phyloP scores from a whole-genome alignment of 2,329 filamentous ascomycete species.

The Cladosporium austrohemisphaericum region DNA sequence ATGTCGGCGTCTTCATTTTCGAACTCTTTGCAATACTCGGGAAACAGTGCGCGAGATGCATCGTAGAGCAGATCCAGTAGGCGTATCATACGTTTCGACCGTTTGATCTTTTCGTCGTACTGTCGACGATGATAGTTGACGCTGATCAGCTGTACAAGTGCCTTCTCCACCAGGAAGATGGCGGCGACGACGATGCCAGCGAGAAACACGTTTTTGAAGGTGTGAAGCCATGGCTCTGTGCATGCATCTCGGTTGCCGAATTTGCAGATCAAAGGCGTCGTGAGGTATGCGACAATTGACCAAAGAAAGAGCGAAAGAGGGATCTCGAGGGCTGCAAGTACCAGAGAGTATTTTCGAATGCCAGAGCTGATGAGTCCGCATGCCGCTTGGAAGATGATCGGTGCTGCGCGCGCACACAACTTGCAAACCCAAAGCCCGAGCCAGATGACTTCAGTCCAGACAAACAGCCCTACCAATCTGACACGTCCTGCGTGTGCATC shows the following conservation, averaged over 20 bases:
- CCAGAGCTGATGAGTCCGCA: constrained; percentile 66
- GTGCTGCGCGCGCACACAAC: constrained; percentile 58
- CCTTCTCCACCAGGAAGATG: constrained; percentile 64
- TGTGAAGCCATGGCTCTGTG: constrained; percentile 28
- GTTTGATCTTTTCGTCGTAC: constrained; percentile 68
- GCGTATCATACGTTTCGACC: constrained; percentile 72
- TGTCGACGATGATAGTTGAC: constrained; percentile 71
- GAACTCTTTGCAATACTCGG: constrained; percentile 79
- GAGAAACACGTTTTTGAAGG: constrained; percentile 55
- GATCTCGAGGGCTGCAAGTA: constrained; percentile 62
- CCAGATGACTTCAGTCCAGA: constrained; percentile 71
- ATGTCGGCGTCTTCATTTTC: constrained; percentile 77
- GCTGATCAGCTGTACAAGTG: constrained; percentile 67
- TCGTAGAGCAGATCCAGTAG: constrained; percentile 75
- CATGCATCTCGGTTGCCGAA: not conserved
- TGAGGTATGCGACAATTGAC: constrained; percentile 60
- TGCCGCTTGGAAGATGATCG: constrained; percentile 63
- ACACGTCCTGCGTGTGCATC: constrained; percentile 29
- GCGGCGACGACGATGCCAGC: constrained; percentile 61
- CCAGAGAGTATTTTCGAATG: constrained; percentile 66
- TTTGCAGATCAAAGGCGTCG: constrained; percentile 47
- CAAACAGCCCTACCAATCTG: constrained; percentile 58
- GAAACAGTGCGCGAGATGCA: constrained; percentile 73
- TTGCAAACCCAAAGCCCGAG: constrained; percentile 65
- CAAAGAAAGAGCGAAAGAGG: constrained; percentile 67